A percentile compares a stretch with the other conserved stretches of the same genome.
These are phyloP conservation scores for Dothistroma pini DNA, from an alignment of 2,329 filamentous ascomycete species.

Conservation along the genomic window DNA sequence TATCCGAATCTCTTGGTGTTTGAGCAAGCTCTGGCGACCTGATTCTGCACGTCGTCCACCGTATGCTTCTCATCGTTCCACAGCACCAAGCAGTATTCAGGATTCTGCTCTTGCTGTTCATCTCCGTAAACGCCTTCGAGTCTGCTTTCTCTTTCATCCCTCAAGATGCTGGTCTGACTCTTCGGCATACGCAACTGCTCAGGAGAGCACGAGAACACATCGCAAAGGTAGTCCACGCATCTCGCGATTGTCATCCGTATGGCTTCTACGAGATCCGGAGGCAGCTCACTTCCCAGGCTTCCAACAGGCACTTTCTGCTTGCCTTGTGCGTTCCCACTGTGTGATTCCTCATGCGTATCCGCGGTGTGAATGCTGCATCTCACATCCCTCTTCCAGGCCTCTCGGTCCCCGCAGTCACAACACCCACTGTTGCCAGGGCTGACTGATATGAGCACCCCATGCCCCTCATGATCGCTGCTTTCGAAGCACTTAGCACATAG, in stretches of 20 bases:
- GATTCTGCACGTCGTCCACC: conserved; percentile 81
- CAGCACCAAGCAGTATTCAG: conserved; percentile 78
- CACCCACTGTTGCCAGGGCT: conserved; percentile 91
- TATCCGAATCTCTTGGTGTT: conserved; percentile 66
- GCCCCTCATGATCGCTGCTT: conserved; percentile 87
- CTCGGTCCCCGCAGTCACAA: conserved; percentile 93
- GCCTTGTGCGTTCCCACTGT: conserved; percentile 44
- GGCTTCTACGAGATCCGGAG: conserved; percentile 69
- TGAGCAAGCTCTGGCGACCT: conserved; percentile 84
- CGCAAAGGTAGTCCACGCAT: conserved; percentile 90
- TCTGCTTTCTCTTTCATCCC: conserved; percentile 77
- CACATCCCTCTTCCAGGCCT: conserved; percentile 86
- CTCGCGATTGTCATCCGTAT: conserved; percentile 83
- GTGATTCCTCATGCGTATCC: conserved; percentile 17
- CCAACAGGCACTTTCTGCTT: conserved; percentile 47
- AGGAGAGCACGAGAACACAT: conserved; percentile 95
- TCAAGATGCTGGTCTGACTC: conserved; percentile 71
- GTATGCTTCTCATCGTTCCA: conserved; percentile 99
- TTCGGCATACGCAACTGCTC: conserved; percentile 89
- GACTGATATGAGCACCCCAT: conserved; percentile 84
- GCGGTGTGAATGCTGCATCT: conserved; percentile 88
- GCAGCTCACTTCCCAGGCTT: conserved; percentile 46
- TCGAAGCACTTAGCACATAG: conserved; percentile 94
- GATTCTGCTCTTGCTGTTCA: conserved; percentile 56
- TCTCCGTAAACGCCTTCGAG: conserved; percentile 65